These are phyloP conservation scores for Chalciporus piperatus DNA, from an alignment of 768 basidiomycete species.

Conservation along the genomic window DNA sequence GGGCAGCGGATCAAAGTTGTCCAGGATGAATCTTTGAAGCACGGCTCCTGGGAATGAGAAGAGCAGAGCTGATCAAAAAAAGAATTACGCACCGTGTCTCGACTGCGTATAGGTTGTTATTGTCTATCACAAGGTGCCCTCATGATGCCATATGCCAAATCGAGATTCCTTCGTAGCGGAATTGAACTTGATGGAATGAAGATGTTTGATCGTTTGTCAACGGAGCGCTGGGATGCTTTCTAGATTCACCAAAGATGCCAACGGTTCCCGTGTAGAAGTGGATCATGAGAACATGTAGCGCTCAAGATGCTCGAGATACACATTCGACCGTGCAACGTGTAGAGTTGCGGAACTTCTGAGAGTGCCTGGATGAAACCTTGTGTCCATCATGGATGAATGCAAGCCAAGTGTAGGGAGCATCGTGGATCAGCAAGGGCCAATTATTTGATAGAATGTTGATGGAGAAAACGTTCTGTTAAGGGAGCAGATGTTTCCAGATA, in stretches of 20 bases:
- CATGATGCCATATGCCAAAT: not conserved
- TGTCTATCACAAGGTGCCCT: not conserved
- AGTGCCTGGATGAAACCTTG: no score
- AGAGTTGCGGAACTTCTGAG: not conserved
- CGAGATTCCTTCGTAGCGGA: not conserved
- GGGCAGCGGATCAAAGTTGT: no score
- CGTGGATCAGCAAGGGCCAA: not conserved
- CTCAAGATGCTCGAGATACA: no score
- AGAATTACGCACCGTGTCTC: not conserved
- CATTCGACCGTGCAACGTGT: not conserved
- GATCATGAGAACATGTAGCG: not conserved
- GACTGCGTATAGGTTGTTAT: no score
- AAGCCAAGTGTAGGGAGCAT: no score
- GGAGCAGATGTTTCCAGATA: constrained; percentile 4
- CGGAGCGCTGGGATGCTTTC: not conserved
- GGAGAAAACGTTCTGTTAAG: no score
- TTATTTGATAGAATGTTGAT: not conserved
- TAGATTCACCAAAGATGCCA: not conserved
- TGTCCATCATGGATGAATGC: no score
- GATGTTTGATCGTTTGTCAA: not conserved
- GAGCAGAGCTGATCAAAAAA: not conserved
- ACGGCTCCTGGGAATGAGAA: not conserved
- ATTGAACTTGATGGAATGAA: not conserved
- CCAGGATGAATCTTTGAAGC: no score
- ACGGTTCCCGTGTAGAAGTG: not conserved